Conservation (phyloP, 2,329 filamentous ascomycete species). For the Colletotrichum sp. region DNA sequence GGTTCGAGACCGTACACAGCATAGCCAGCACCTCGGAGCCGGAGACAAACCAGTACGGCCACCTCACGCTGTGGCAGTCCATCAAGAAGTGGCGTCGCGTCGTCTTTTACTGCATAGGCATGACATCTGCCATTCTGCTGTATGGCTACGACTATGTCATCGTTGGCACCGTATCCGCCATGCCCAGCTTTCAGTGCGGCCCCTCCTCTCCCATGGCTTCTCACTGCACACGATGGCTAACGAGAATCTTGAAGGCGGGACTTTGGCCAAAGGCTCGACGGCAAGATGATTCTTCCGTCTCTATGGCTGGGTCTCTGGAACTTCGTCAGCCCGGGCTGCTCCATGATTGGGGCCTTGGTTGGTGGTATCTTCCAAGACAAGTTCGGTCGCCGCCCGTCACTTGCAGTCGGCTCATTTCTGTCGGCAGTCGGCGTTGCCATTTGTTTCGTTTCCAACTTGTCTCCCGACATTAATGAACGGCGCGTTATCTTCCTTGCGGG, state of each 20-base stretch:
- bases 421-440: constrained; percentile 41
- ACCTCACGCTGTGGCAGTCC: constrained; percentile 26
- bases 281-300: constrained; percentile 42
- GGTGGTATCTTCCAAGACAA: constrained; percentile 45
- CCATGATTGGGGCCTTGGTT: constrained; percentile 38
- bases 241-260: constrained; percentile 25
- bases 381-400: constrained; percentile 38
- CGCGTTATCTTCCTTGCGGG: constrained; percentile 46
- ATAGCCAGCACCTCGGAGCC: background rate
- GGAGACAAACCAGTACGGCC: constrained; percentile 16
- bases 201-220: background rate
- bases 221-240: background rate
- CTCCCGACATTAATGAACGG: constrained; percentile 26
- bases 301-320: constrained; percentile 51
- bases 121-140: constrained; percentile 28
- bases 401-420: constrained; percentile 39
- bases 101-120: constrained; percentile 29
- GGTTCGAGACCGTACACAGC: background rate
- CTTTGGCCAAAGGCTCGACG: constrained; percentile 35
- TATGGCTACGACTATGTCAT: constrained; percentile 33
- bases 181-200: constrained; percentile 32
- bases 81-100: constrained; percentile 28
- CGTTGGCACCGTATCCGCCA: constrained; percentile 34
- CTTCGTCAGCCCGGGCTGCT: constrained; percentile 40
- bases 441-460: constrained; percentile 26